Base-by-base conservation (phyloP, 352 stramenopile genomes). In the Phytopythium aichiense region DNA sequence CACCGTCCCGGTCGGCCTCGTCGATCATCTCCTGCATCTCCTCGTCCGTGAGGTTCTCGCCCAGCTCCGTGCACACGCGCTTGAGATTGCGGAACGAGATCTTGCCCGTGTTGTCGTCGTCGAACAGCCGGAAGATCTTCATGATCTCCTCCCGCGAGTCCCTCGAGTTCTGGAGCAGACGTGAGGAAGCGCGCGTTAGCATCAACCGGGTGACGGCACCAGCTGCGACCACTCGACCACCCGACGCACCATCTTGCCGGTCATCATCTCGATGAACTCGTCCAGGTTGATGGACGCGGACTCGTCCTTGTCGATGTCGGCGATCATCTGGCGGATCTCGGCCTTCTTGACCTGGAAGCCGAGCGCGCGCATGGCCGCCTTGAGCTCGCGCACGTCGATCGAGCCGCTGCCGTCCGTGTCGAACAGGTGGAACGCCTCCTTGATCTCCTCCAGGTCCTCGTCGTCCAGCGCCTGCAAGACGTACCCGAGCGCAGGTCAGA, bases 41-140 rank as follows among this genome's bases (percentile, higher is more conserved):
- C 49, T 88, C 79, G 58, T 92, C 82, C 22, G 82, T 91, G 40
- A 89, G 66, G 31, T 67, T 84, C 71, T 89, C 76, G 6, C 76
- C 74, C 33, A 91, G 59, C 69, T 98, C 94, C 2, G 77, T 89
- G 56, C 89, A 96, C 23, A 97, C 93, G 37, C 92, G 79, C 64
- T 98, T 98, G 51, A 98, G 79, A 64, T 98, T 98, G 38, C 89
- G 84, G 72, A 98, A 98, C 33, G 89, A 97, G 58, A 98, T 98
- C 56, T 95, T 96, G 20, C 94, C 94, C 22, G 93, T 98, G 59
- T 91, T 87, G 63, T 98, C 94, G 58, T 98, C 93, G 68, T 98
- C 94, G 66, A 98, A 98, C n/a, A 98, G 86, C 49, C 84, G 74
- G 61, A 98, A 98, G 60, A 98, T 95, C 77, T 98, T 98, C 51